These are phyloP conservation scores for Millerago galiae DNA, from an alignment of 805 yeast species.

Conservation along the genomic window DNA sequence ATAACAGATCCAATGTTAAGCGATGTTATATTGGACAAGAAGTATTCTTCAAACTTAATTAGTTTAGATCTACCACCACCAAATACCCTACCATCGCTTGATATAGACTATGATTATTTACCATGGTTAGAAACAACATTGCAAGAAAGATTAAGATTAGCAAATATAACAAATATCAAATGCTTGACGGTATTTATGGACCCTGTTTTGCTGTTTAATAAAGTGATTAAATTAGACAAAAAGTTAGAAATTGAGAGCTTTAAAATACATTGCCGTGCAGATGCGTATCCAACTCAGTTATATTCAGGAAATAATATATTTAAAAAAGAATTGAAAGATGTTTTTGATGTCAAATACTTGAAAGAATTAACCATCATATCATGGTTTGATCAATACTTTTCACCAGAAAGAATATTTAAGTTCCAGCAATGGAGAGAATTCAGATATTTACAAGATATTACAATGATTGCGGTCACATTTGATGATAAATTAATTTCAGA, in stretches of 20 bases:
- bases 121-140: slow-evolving; percentile 25
- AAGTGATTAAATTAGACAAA: slow-evolving; percentile 17
- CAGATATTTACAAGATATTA: slow-evolving; percentile 29
- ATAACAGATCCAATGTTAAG: slow-evolving; percentile 34
- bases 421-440: slow-evolving; percentile 33
- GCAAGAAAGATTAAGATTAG: slow-evolving; percentile 17
- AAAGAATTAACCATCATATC: slow-evolving; percentile 35
- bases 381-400: slow-evolving; percentile 32
- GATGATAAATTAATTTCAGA: slow-evolving; percentile 26
- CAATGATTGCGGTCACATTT: slow-evolving; percentile 33
- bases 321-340: slow-evolving; percentile 25
- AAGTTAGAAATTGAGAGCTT: slow-evolving; percentile 30
- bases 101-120: slow-evolving; percentile 24
- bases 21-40: slow-evolving; percentile 27
- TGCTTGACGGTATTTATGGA: slow-evolving; percentile 31
- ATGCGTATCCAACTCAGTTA: slow-evolving; percentile 27
- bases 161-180: slow-evolving; percentile 19
- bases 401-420: slow-evolving; percentile 28
- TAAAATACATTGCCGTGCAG: slow-evolving; percentile 37
- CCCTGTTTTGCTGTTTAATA: slow-evolving; percentile 31
- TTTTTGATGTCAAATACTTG: slow-evolving; percentile 30
- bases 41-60: slow-evolving; percentile 15
- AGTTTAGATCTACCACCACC: slow-evolving; percentile 27
- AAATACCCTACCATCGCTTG: slow-evolving; percentile 27
- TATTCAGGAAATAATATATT: slow-evolving; percentile 17